These are phyloP conservation scores for Leonotis leonurus DNA, from an alignment of 257 asterid genomes.

Conservation along the genomic window DNA sequence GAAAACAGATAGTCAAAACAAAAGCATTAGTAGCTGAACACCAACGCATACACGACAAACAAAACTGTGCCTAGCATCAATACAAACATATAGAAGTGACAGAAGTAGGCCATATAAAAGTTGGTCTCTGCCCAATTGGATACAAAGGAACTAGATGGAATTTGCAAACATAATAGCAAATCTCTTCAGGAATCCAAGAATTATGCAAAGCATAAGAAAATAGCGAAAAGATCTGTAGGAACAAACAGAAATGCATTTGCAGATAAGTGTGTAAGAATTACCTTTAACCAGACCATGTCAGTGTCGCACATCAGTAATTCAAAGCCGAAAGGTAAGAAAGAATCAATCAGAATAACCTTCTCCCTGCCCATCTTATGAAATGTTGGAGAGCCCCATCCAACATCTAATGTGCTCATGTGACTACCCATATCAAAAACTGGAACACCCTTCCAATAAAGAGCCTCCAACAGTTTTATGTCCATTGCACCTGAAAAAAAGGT, in stretches of 20 bases:
- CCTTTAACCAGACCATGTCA: slow-evolving; percentile 99
- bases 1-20: background rate
- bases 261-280: slow-evolving; percentile 25
- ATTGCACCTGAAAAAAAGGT: slow-evolving; percentile 64
- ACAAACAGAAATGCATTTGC: slow-evolving; percentile 8
- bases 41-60: background rate
- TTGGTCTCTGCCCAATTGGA: background rate
- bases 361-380: slow-evolving; percentile 99
- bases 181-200: background rate
- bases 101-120: background rate
- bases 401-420: slow-evolving; percentile 95
- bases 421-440: slow-evolving; percentile 98
- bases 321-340: slow-evolving; percentile 76
- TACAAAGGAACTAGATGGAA: background rate
- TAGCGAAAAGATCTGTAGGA: background rate
- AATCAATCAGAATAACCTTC: slow-evolving; percentile 81
- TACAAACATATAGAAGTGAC: background rate
- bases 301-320: slow-evolving; percentile 97
- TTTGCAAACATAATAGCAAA: background rate
- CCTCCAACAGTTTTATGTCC: slow-evolving; percentile 92
- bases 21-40: background rate
- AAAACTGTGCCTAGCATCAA: background rate
- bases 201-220: background rate
- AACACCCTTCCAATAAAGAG: slow-evolving; percentile 94
- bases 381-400: slow-evolving; percentile 92